phyloP scores from a whole-genome alignment of 2,329 filamentous ascomycete species.

The Fonsecaea nubica region DNA sequence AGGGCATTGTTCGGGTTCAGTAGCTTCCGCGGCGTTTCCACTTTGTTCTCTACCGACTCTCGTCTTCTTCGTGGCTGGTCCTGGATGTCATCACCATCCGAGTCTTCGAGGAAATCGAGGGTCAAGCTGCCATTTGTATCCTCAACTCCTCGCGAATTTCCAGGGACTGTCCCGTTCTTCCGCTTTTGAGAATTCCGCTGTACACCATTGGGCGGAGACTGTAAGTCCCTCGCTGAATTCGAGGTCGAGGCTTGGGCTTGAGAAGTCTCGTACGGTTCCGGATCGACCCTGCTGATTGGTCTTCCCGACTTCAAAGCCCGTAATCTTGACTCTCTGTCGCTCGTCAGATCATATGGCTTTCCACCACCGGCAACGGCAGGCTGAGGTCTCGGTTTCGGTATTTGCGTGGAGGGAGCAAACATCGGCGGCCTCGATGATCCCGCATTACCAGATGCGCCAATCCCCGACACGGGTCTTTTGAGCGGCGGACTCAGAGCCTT shows the following conservation, averaged over 20 bases:
- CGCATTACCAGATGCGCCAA: too few species aligned
- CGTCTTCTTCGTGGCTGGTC: constrained; percentile 4
- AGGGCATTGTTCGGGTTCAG: constrained; percentile 17
- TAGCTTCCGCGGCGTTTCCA: constrained; percentile 19
- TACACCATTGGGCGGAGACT: too few species aligned
- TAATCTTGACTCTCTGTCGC: constrained; percentile 45
- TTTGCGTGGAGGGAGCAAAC: constrained; percentile 19
- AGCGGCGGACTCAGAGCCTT: constrained; percentile 13
- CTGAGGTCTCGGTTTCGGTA: constrained; percentile 1
- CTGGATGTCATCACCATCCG: constrained; percentile 21
- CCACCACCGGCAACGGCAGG: constrained; percentile 11
- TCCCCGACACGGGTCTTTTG: constrained; percentile 3
- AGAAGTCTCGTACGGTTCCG: too few species aligned
- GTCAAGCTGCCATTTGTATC: constrained; percentile 26
- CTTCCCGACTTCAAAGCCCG: constrained; percentile 44
- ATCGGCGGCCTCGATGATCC: constrained; percentile 25
- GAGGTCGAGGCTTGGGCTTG: too few species aligned
- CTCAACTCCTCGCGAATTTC: not conserved
- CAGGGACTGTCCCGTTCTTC: not conserved
- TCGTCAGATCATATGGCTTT: constrained; percentile 35
- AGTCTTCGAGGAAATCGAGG: constrained; percentile 36
- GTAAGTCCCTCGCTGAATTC: too few species aligned
- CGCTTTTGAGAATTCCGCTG: not conserved
- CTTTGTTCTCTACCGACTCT: not conserved
- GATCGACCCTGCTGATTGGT: constrained; percentile 15